Evolutionary conservation across 495 filamentous ascomycete species (phyloP).

Genomic region (Penicillium verhagenii): DNA sequence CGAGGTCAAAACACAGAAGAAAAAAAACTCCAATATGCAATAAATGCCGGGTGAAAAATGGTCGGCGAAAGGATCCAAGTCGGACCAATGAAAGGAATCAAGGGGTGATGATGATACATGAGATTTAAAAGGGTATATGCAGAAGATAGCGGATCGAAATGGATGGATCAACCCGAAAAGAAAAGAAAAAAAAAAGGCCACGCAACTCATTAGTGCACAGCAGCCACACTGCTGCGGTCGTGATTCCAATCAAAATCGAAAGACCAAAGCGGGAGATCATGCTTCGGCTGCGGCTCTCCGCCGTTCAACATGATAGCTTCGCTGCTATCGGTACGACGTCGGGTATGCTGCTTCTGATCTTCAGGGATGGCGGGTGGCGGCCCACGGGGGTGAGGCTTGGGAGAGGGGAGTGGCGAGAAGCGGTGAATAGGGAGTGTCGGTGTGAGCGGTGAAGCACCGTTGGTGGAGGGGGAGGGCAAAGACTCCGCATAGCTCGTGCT

Average conservation of each 20-base stretch:
- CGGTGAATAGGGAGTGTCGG: slow-evolving; percentile 47
- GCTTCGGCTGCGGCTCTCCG: slow-evolving; percentile 21
- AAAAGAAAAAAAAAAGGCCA: no score
- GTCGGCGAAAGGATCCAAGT: neutral
- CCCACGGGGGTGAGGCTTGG: slow-evolving; percentile 40
- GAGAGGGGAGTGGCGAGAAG: slow-evolving; percentile 41
- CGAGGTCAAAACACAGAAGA: neutral
- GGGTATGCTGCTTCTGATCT: slow-evolving; percentile 38
- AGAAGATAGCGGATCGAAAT: neutral
- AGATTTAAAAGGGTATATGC: neutral
- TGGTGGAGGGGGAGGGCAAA: slow-evolving; percentile 39
- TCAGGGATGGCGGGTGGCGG: slow-evolving; percentile 40
- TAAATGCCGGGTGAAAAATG: neutral
- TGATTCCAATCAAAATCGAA: slow-evolving; percentile 41
- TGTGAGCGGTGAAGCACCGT: slow-evolving; percentile 42
- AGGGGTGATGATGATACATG: neutral
- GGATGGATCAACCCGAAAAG: no score
- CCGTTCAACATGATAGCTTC: slow-evolving; percentile 38
- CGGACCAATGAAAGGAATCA: neutral
- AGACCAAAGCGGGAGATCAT: slow-evolving; percentile 43
- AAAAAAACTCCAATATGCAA: neutral
- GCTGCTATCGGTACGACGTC: slow-evolving; percentile 48
- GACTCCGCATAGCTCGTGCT: slow-evolving; percentile 41
- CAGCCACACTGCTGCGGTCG: slow-evolving; percentile 31
- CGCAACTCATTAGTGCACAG: slow-evolving; percentile 34